Base-by-base conservation (phyloP, 2,329 filamentous ascomycete species). In the Colletotrichum abscissum region DNA sequence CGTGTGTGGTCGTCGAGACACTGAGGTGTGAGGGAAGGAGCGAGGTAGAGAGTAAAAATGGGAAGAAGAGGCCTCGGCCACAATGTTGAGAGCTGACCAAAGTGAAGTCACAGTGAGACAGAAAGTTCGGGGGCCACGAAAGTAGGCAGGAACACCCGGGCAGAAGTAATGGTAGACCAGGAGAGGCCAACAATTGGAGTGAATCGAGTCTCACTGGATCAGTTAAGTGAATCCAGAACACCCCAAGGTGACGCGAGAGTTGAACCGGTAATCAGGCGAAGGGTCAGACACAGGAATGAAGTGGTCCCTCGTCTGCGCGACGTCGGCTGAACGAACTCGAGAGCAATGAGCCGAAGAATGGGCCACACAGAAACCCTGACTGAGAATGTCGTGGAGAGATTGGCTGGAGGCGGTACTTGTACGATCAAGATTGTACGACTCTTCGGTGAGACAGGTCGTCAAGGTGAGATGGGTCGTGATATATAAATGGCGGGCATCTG, bases 71-170 rank as follows among this genome's bases (percentile, higher is more conserved):
- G 49, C 64, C 58, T 63, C 59, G 33, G 59, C 59, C 38, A 30
- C 54, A 26, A n/a, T 69, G 26, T 59, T 70, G 60, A 42, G 58
- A 22, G 33, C 60, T 60, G 55, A 42, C 55, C 65, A 35, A 62
- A 60, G 66, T 60, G 66, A 60, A 55, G 60, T 64, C 52, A 69
- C 66, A 46, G 55, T 69, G 24, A 59, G 52, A 73, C 70, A 70
- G 35, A 42, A 59, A 30, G 42, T 56, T 70, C 60, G 67, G 67
- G 60, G 55, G 55, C 67, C 60, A 70, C 70, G 33, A 65, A 62
- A 62, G 56, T 57, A 64, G 67, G 59, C 66, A 69, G 26, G 70
- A 72, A 33, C 54, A 69, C 54, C 70, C 59, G 66, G 59, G 57
- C 33, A 69, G 70, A 33, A 64, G 49, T 33, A 30, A 28, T 55